Evolutionary conservation across 2,329 filamentous ascomycete genomes (phyloP).

Genomic region (Colletotrichum musae): DNA sequence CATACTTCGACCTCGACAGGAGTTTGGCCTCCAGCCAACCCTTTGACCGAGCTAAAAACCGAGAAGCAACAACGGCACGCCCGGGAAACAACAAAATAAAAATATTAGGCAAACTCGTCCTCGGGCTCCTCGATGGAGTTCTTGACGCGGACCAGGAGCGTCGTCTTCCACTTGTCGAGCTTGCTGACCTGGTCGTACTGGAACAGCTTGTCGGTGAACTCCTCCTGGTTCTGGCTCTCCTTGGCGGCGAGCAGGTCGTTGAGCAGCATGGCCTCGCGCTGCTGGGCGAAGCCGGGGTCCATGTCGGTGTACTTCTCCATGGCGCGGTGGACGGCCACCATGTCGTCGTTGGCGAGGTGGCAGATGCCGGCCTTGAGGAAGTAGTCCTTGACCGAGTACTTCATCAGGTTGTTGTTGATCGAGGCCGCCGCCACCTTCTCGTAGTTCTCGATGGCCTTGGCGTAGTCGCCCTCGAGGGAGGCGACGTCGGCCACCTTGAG

Average conservation of each 20-base stretch:
- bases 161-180: constrained; percentile 98
- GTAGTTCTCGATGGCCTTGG: constrained; percentile 84
- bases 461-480: constrained; percentile 86
- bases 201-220: constrained; percentile 88
- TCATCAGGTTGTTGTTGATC: constrained; percentile 92
- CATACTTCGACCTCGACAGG: background rate
- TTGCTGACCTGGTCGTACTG: constrained; percentile 94
- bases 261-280: constrained; percentile 86
- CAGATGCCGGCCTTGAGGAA: constrained; percentile 95
- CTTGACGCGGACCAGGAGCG: constrained; percentile 86
- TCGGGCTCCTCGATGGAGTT: constrained; percentile 77
- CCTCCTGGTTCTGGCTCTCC: constrained; percentile 83
- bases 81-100: too few species aligned
- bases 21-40: too few species aligned
- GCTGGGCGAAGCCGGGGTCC: constrained; percentile 82
- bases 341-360: constrained; percentile 81
- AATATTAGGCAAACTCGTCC: constrained; percentile 61
- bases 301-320: constrained; percentile 86
- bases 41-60: too few species aligned
- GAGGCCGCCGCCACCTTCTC: constrained; percentile 85
- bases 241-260: constrained; percentile 82
- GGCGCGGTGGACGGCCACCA: constrained; percentile 83
- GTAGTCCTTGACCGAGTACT: constrained; percentile 95
- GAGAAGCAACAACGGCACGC: too few species aligned
- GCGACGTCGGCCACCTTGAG: constrained; percentile 92